Evolutionary conservation across 2,329 filamentous ascomycete genomes (phyloP).

Genomic region (Laburnicola sp.): DNA sequence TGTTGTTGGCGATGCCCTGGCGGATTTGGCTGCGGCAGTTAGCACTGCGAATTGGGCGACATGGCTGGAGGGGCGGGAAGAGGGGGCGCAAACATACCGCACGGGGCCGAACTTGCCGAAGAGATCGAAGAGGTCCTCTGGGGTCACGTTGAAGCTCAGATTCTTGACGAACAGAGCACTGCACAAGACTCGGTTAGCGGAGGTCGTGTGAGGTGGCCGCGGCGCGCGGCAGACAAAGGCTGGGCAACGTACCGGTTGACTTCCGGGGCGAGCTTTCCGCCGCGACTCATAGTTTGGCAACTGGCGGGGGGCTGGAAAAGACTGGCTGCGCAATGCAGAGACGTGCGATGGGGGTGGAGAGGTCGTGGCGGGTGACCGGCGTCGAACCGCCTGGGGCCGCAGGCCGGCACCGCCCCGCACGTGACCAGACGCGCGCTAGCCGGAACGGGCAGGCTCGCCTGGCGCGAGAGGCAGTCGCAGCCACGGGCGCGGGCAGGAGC

Average conservation of each 20-base stretch:
- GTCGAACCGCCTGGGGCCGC: not conserved
- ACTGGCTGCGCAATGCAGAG: conserved; percentile 26
- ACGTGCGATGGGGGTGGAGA: conserved; percentile 12
- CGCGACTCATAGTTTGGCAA: conserved; percentile 83
- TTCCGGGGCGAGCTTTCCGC: conserved; percentile 97
- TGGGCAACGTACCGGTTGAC: conserved; percentile 80
- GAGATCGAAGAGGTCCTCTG: conserved; percentile 96
- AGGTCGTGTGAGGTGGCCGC: conserved; percentile 32
- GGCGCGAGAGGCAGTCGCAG: conserved; percentile 1
- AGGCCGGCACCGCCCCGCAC: not conserved
- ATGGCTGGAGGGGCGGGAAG: conserved; percentile 15
- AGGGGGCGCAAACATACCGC: conserved; percentile 63
- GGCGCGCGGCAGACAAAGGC: conserved; percentile 20
- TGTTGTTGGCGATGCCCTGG: conserved; percentile 94
- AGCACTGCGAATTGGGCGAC: conserved; percentile 7
- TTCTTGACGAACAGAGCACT: conserved; percentile 99
- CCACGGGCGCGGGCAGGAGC: not conserved
- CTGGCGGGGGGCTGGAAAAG: conserved; percentile 23
- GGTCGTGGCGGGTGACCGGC: conserved; percentile 9
- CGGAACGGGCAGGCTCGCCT: not conserved
- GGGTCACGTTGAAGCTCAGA: conserved; percentile 98
- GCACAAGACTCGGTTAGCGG: conserved; percentile 33
- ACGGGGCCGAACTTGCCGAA: conserved; percentile 98
- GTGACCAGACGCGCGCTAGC: not conserved
- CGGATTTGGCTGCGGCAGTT: conserved; percentile 79